Percentiles rank a stretch among this genome's conserved stretches.
phyloP scores from a whole-genome alignment of 2,329 filamentous ascomycete species.

The Colletotrichum somersetense region DNA sequence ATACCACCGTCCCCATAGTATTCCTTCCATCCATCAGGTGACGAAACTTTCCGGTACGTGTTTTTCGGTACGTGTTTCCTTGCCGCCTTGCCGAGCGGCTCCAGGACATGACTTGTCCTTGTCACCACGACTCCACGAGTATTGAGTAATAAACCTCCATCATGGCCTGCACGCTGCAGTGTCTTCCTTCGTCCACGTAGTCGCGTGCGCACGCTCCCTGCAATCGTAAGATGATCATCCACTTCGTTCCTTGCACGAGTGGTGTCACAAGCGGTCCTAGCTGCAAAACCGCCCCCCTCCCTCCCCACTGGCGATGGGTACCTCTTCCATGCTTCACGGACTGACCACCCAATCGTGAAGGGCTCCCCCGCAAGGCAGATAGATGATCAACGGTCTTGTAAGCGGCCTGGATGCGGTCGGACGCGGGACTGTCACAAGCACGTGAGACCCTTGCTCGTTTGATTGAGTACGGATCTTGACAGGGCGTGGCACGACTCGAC shows the following conservation, averaged over 20 bases:
- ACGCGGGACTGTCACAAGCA: background rate
- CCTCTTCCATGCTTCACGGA: background rate
- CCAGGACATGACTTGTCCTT: background rate
- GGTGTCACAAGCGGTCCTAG: background rate
- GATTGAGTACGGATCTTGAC: background rate
- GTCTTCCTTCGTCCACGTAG: background rate
- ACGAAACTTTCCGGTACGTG: background rate
- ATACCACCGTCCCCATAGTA: background rate
- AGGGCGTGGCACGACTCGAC: background rate
- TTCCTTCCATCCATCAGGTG: background rate
- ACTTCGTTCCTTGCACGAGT: background rate
- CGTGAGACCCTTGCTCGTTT: background rate
- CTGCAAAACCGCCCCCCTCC: background rate
- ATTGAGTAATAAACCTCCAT: background rate
- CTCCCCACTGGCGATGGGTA: background rate
- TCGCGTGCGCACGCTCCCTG: background rate
- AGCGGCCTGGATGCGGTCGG: background rate
- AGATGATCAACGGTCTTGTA: background rate
- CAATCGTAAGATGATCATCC: background rate
- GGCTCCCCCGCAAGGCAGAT: background rate
- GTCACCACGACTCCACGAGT: background rate
- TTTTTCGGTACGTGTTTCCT: background rate
- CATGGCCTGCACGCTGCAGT: too few species aligned
- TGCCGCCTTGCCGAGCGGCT: background rate
- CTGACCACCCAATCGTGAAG: background rate